Evolutionary conservation across 495 filamentous ascomycete species (phyloP).

Genomic region (Talaromyces liani): DNA sequence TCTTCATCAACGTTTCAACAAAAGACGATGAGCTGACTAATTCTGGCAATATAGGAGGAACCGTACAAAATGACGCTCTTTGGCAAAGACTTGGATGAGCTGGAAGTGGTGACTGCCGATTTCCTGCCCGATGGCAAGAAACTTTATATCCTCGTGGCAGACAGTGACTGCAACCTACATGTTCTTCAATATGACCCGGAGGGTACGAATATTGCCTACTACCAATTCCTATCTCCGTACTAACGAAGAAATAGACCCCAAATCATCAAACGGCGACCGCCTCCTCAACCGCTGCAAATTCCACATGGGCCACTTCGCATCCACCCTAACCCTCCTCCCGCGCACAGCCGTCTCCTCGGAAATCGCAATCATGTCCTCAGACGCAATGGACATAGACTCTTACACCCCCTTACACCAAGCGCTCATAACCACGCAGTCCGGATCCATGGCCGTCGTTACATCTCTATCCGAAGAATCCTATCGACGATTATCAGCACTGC

Average conservation of each 20-base stretch:
- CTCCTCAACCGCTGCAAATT: slow-evolving; percentile 83
- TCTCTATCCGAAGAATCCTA: slow-evolving; percentile 74
- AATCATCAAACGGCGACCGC: slow-evolving; percentile 80
- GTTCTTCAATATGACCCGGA: slow-evolving; percentile 93
- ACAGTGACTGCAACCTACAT: slow-evolving; percentile 80
- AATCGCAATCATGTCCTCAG: slow-evolving; percentile 21
- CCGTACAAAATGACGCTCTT: slow-evolving; percentile 94
- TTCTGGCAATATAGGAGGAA: slow-evolving; percentile 50
- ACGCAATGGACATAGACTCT: slow-evolving; percentile 30
- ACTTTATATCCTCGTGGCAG: slow-evolving; percentile 73
- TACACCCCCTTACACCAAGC: slow-evolving; percentile 41
- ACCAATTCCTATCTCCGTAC: not conserved
- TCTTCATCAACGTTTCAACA: not conserved
- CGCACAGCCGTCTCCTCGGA: slow-evolving; percentile 46
- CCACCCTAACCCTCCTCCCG: slow-evolving; percentile 68
- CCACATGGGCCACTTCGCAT: slow-evolving; percentile 71
- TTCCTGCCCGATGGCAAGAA: slow-evolving; percentile 83
- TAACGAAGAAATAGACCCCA: slow-evolving; percentile 58
- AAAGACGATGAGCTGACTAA: not conserved
- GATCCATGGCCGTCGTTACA: slow-evolving; percentile 67
- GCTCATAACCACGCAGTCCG: slow-evolving; percentile 64
- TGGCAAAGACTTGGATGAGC: slow-evolving; percentile 67
- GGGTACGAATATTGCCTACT: slow-evolving; percentile 32
- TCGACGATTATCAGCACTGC: slow-evolving; percentile 73
- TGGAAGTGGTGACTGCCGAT: slow-evolving; percentile 77